A percentile compares a stretch with the other conserved stretches of the same genome.
phyloP scores from a whole-genome alignment of 371 early-diverging fungal species.

The Rhizopus stolonifer region DNA sequence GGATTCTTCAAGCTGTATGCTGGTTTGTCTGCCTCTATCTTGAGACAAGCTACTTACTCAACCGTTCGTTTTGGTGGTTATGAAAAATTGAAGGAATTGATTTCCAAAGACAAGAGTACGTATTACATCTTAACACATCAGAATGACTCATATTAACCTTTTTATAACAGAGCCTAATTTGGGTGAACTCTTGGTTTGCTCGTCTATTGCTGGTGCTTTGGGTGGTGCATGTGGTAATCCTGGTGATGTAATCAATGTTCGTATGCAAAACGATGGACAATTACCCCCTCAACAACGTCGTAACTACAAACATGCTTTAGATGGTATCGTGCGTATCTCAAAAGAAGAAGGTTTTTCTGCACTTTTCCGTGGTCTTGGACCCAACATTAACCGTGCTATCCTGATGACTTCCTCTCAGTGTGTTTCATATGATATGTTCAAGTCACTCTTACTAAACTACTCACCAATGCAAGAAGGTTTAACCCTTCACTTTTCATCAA shows the following conservation, averaged over 20 bases:
- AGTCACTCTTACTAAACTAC: slow-evolving; percentile 58
- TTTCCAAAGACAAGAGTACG: slow-evolving; percentile 49
- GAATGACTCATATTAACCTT: slow-evolving; percentile 20
- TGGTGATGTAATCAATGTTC: slow-evolving; percentile 82
- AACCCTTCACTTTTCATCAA: slow-evolving; percentile 71
- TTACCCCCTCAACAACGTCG: slow-evolving; percentile 62
- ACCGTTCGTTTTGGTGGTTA: slow-evolving; percentile 80
- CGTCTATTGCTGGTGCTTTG: slow-evolving; percentile 69
- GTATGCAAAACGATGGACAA: slow-evolving; percentile 85
- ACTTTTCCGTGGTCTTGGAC: slow-evolving; percentile 71
- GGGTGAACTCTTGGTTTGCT: slow-evolving; percentile 58
- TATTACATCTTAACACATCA: not conserved
- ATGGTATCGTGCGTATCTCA: slow-evolving; percentile 68
- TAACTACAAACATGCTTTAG: slow-evolving; percentile 76
- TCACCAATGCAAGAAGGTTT: slow-evolving; percentile 65
- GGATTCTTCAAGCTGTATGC: slow-evolving; percentile 61
- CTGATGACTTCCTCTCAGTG: slow-evolving; percentile 80
- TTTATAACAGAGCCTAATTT: slow-evolving; percentile 10
- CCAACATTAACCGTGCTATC: slow-evolving; percentile 76
- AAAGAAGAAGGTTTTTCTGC: slow-evolving; percentile 66
- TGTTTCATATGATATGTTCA: slow-evolving; percentile 73
- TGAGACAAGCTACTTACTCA: slow-evolving; percentile 79
- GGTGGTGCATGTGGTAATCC: slow-evolving; percentile 85
- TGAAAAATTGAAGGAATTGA: slow-evolving; percentile 60
- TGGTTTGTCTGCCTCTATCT: slow-evolving; percentile 71